Base-by-base conservation (phyloP, 805 yeast genomes). In the Saccharomycopsis sp. region DNA sequence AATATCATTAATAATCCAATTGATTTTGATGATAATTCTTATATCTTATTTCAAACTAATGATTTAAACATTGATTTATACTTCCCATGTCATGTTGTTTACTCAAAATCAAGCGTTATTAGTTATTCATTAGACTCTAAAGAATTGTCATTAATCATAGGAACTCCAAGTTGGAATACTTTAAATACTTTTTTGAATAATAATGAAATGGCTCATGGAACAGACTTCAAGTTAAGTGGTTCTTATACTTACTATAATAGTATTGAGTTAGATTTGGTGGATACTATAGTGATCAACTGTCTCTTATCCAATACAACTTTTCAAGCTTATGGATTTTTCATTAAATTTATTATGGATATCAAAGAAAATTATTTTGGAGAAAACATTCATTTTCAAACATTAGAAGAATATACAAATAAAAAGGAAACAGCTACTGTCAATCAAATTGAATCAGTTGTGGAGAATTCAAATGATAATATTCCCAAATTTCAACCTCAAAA, bases 131-230 rank as follows among this genome's bases (percentile, higher is more conserved):
- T 80, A 2, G 47, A 48, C 2, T 79, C 95, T 0, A 74, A 83
- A 0, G 60, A 60, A 36, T 73, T 86, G 49, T 70, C 77, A 36
- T 52, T 92, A 35, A 62, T 72, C 1, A 56, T 88, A 2, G 80
- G 77, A 42, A 74, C 92, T 0, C 97, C 98, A 0, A 80, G 89
- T 1, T 92, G 97, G 95, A 94, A 86, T 53, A 88, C 97, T 0
- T 62, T 76, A 20, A 72, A 76, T 40, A 78, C 80, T 36, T 89
- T 89, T 49, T 56, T 83, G 62, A 68, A 69, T 35, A 60, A 70
- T 10, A 72, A 69, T 15, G 70, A 71, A 13, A 67, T 86, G 46
- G 97, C 95, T 0, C 63, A 76, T 45, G 74, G 87, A 0, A 62
- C 69, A 21, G 69, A 77, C 40, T 79, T 87, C 50, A 58, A 55